Evolutionary conservation across 176 grass and related monocot genomes (phyloP).

Genomic region (Triticum dicoccoides): DNA sequence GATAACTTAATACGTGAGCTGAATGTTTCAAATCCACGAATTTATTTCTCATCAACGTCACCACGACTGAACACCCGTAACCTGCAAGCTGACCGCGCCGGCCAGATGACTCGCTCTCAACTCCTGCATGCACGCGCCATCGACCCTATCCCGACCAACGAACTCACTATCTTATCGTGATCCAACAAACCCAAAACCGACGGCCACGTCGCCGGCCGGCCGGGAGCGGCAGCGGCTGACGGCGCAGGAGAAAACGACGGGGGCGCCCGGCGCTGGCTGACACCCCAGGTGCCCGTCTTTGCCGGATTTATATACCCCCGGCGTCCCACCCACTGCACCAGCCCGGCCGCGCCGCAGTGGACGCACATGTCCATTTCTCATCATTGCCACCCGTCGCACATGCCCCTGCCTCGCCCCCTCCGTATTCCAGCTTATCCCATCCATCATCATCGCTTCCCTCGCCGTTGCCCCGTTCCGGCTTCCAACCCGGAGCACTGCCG

Average conservation of each 20-base stretch:
- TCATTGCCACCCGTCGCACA: constrained; percentile 30
- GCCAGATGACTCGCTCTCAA: not conserved
- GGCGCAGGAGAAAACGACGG: not conserved
- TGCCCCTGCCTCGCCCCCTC: not conserved
- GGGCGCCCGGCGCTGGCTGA: not conserved
- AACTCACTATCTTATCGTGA: not conserved
- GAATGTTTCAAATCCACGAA: too few species aligned
- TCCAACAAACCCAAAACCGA: not conserved
- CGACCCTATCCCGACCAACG: not conserved
- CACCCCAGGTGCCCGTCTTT: not conserved
- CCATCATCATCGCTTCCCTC: not conserved
- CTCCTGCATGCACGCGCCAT: not conserved
- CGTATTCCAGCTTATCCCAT: not conserved
- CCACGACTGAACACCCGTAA: not conserved
- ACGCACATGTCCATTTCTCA: constrained; percentile 33
- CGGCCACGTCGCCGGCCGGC: not conserved
- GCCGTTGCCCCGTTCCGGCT: constrained; percentile 1
- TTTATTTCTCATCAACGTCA: too few species aligned
- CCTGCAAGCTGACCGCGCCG: not conserved
- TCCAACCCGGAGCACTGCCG: too few species aligned
- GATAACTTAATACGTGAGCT: too few species aligned
- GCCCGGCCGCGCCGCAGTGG: constrained; percentile 24
- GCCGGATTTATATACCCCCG: not conserved
- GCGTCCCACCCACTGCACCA: constrained; percentile 27
- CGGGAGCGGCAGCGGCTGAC: not conserved